Percentiles rank a stretch among this genome's conserved stretches.
Conservation (phyloP, 257 asterid species). For the Petunia axillaris region DNA sequence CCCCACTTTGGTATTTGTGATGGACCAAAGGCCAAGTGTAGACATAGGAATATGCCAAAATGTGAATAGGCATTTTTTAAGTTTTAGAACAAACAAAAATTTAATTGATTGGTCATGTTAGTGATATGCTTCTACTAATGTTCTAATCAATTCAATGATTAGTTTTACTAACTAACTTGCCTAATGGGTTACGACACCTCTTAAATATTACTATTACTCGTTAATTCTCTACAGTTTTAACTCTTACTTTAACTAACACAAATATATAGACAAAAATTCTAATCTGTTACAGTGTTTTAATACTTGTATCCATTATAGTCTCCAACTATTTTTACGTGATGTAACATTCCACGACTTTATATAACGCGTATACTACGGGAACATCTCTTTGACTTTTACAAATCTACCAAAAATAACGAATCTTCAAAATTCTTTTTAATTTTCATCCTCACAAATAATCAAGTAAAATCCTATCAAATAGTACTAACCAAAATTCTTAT, state of each 20-base stretch:
- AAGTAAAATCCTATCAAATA: not conserved
- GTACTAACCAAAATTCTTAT: not conserved
- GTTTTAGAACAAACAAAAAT: not conserved
- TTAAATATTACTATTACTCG: not conserved
- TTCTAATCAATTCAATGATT: not conserved
- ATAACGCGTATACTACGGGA: constrained; percentile 34
- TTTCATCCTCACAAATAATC: not conserved
- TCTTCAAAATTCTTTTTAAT: constrained; percentile 23
- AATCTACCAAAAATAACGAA: constrained; percentile 16
- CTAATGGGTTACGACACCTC: not conserved
- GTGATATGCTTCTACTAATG: not conserved
- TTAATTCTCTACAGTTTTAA: not conserved
- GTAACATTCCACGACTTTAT: constrained; percentile 32
- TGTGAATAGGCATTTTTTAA: not conserved
- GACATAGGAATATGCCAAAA: not conserved
- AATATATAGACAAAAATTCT: not conserved
- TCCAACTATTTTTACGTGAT: constrained; percentile 11
- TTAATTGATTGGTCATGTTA: constrained; percentile 9
- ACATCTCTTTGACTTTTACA: constrained; percentile 36
- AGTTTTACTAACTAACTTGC: not conserved
- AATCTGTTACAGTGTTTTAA: not conserved
- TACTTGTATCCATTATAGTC: not conserved
- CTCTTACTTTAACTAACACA: not conserved
- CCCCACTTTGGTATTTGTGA: constrained; percentile 3
- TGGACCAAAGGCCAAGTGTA: constrained; percentile 19